A percentile compares a stretch with the other conserved stretches of the same genome.
These are phyloP conservation scores for Euphorbia celastroides DNA, from an alignment of 441 rosid species.

Conservation along the genomic window DNA sequence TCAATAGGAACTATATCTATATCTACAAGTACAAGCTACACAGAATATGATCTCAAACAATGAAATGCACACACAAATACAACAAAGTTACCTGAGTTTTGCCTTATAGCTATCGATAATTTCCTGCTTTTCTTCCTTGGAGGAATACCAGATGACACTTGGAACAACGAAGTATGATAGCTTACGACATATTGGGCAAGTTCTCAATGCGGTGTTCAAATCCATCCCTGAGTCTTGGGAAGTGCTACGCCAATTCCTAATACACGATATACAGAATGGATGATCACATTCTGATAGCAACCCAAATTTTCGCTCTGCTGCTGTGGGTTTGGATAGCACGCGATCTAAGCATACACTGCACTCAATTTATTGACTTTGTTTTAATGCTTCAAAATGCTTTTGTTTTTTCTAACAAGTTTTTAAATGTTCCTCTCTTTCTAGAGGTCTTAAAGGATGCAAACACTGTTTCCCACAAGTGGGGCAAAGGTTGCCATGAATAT, in stretches of 20 bases:
- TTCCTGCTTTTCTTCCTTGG: constrained; percentile 76
- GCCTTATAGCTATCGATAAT: constrained; percentile 78
- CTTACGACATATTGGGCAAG: constrained; percentile 95
- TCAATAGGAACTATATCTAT: background rate
- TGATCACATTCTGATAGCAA: constrained; percentile 93
- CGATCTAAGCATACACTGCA: constrained; percentile 77
- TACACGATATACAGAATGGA: constrained; percentile 94
- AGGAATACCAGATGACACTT: constrained; percentile 85
- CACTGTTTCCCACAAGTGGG: constrained; percentile 80
- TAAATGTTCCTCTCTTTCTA: constrained; percentile 75
- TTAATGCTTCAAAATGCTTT: constrained; percentile 54
- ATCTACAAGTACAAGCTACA: no score
- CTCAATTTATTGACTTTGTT: constrained; percentile 58
- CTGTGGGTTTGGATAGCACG: constrained; percentile 71
- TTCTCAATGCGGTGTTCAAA: constrained; percentile 68
- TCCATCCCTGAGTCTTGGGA: constrained; percentile 91
- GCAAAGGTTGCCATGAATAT: constrained; percentile 84
- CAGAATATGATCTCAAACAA: background rate
- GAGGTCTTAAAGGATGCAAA: constrained; percentile 82
- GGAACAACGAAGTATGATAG: constrained; percentile 81
- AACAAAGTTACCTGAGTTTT: constrained; percentile 59
- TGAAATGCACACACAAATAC: background rate
- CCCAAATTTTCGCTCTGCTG: constrained; percentile 93
- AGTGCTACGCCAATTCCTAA: constrained; percentile 94
- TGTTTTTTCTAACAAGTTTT: constrained; percentile 66